Conservation (phyloP, 2,329 filamentous ascomycete genomes). For the Pyrenochaeta sp. region DNA sequence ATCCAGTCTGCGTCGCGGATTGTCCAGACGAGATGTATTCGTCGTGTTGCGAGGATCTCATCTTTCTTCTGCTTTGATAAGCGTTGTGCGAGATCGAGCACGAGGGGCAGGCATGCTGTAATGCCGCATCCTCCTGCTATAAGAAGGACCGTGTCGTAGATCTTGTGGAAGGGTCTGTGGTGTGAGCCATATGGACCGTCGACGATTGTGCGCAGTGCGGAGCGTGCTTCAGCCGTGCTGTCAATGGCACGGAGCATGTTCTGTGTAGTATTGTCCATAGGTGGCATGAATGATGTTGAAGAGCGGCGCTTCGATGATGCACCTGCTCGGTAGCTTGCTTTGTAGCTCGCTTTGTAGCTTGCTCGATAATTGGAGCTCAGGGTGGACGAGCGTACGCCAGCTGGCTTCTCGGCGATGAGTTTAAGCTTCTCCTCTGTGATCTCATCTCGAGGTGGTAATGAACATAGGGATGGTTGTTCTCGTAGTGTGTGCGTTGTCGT, state of each 20-base stretch:
- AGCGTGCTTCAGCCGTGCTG: neutral
- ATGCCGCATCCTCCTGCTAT: conserved; percentile 24
- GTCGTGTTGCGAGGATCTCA: neutral
- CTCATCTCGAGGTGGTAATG: neutral
- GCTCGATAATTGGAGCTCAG: neutral
- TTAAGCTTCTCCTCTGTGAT: neutral
- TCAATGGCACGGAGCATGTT: neutral
- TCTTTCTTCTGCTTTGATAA: neutral
- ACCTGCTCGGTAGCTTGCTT: neutral
- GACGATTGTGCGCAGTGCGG: conserved; percentile 22
- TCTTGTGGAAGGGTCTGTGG: conserved; percentile 14
- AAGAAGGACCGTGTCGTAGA: conserved; percentile 22
- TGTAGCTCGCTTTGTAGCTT: neutral
- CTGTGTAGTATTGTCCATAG: neutral
- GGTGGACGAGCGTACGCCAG: neutral
- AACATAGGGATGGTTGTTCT: neutral
- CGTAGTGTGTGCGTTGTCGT: neutral
- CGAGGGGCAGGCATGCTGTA: conserved; percentile 20
- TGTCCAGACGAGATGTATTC: conserved; percentile 21
- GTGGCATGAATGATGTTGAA: neutral
- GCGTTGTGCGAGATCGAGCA: conserved; percentile 13
- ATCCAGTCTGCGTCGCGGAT: conserved; percentile 14
- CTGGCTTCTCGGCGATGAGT: neutral
- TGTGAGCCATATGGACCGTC: conserved; percentile 41
- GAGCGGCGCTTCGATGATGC: neutral